A percentile compares a stretch with the other conserved stretches of the same genome.
These are phyloP conservation scores for Vinca major DNA, from an alignment of 305 asterid genomes.

Conservation along the genomic window DNA sequence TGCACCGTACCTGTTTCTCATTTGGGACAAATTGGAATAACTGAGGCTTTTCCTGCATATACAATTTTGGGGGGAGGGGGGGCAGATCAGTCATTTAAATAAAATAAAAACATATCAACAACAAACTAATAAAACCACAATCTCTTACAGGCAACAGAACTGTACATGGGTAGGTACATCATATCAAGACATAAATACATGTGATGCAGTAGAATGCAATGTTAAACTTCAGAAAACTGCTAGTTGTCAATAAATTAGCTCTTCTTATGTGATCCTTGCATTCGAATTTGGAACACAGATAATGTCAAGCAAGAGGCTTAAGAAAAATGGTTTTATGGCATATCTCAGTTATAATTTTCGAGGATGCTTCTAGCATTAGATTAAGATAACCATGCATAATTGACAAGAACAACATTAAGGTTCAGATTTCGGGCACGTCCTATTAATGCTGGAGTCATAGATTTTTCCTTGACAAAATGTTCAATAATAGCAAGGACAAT, in stretches of 20 bases:
- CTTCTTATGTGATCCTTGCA: neutral
- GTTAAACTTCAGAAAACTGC: too few relatives aligned
- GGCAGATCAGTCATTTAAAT: conserved; percentile 1
- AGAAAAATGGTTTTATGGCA: too few relatives aligned
- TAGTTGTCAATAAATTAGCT: neutral
- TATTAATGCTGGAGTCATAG: neutral
- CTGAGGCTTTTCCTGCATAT: conserved; percentile 79
- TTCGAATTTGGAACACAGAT: neutral
- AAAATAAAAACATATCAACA: neutral
- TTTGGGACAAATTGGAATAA: conserved; percentile 85
- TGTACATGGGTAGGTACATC: neutral
- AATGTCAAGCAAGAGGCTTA: neutral
- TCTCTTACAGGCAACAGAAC: neutral
- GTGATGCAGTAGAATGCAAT: neutral
- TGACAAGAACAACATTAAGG: neutral
- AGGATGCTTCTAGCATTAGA: too few relatives aligned
- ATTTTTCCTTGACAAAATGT: neutral
- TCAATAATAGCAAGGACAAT: neutral
- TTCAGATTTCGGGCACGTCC: neutral
- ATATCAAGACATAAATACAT: neutral
- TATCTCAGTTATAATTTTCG: too few relatives aligned
- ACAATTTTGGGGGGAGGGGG: too few relatives aligned
- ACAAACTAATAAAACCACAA: neutral
- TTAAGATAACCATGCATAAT: too few relatives aligned
- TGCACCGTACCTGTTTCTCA: conserved; percentile 65